Conservation (phyloP, 257 asterid genomes). For the Jacaranda copaia region DNA sequence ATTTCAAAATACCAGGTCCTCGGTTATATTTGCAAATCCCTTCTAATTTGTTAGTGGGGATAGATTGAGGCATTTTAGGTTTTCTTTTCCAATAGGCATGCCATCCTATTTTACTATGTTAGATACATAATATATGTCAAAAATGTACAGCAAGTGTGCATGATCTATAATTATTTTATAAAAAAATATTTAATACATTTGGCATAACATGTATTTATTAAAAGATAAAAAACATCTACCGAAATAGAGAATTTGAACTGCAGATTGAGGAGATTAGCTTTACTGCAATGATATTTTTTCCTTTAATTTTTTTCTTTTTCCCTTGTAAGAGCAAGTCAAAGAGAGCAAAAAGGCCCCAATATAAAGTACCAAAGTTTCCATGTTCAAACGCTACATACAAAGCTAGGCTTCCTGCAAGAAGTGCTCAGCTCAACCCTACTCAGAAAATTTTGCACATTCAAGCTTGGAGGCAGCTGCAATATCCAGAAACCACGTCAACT, state of each 20-base stretch:
- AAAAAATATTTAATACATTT: too few species aligned
- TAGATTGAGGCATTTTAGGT: too few species aligned
- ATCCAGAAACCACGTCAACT: constrained; percentile 70
- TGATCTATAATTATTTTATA: too few species aligned
- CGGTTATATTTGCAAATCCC: not conserved
- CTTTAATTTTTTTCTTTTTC: not conserved
- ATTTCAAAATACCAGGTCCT: not conserved
- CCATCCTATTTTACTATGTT: too few species aligned
- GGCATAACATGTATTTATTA: too few species aligned
- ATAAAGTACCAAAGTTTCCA: constrained; percentile 32
- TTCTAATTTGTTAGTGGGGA: too few species aligned
- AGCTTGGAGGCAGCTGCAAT: constrained; percentile 62
- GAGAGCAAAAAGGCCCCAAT: constrained; percentile 12
- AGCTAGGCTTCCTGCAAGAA: constrained; percentile 34
- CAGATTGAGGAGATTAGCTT: not conserved
- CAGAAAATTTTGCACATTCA: constrained; percentile 43
- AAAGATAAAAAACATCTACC: too few species aligned
- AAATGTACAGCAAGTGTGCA: too few species aligned
- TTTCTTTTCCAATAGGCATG: too few species aligned
- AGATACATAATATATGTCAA: too few species aligned
- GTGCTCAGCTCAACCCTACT: constrained; percentile 34
- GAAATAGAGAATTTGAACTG: not conserved
- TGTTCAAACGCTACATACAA: constrained; percentile 41
- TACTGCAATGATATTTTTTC: not conserved
- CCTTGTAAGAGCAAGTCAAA: not conserved